phyloP scores from a whole-genome alignment of 108 stramenopile genomes.

The Skeletonema marinoi region DNA sequence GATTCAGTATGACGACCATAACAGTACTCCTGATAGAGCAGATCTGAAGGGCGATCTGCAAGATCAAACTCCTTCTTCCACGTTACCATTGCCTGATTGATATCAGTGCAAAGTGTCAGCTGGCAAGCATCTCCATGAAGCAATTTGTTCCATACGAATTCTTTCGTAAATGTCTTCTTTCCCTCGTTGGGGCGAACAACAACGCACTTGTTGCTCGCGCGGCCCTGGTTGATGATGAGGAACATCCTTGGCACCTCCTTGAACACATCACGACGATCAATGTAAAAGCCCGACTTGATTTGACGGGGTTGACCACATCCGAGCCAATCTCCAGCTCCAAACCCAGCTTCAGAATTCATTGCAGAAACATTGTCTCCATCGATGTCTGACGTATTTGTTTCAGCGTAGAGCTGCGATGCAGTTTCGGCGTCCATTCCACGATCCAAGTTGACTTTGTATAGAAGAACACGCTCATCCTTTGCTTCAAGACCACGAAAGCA shows the following conservation, averaged over 20 bases:
- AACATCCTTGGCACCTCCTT: constrained; percentile 16
- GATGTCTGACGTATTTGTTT: no score
- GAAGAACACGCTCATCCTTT: constrained; percentile 36
- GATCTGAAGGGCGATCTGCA: constrained; percentile 17
- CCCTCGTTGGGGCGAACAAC: constrained; percentile 29
- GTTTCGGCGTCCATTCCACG: constrained; percentile 24
- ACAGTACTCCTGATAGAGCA: constrained; percentile 25
- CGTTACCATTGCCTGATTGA: constrained; percentile 3
- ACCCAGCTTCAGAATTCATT: no score
- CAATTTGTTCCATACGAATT: not conserved
- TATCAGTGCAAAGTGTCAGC: not conserved
- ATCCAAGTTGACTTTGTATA: constrained; percentile 32
- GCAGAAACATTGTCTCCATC: no score
- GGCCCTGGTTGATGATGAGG: constrained; percentile 28
- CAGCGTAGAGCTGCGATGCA: constrained; percentile 24
- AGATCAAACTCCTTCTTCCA: constrained; percentile 32
- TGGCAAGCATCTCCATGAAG: no score
- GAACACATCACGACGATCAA: constrained; percentile 25
- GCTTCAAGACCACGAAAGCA: constrained; percentile 38
- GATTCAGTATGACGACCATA: constrained; percentile 10
- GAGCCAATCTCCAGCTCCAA: no score
- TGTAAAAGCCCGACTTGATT: constrained; percentile 28
- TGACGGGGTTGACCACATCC: no score
- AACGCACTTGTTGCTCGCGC: constrained; percentile 8
- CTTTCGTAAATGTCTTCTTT: not conserved